phyloP scores from a whole-genome alignment of 352 stramenopile genomes.

The Pythium vanterpoolii region DNA sequence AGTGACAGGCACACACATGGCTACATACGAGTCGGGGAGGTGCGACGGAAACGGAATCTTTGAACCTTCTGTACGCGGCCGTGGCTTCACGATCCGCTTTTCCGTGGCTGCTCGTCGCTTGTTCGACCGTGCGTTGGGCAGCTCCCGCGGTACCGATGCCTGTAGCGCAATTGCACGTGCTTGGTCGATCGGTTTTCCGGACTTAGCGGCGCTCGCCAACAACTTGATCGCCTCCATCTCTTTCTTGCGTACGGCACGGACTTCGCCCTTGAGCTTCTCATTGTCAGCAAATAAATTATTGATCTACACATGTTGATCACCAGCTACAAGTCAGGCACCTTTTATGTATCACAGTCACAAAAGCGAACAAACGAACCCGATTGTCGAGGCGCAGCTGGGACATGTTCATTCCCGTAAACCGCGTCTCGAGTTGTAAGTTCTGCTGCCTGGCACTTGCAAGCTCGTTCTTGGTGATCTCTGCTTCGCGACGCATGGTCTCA shows the following conservation, averaged over 20 bases:
- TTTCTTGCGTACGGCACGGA: slow-evolving; percentile 31
- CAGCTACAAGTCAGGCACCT: not conserved
- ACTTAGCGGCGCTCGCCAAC: slow-evolving; percentile 31
- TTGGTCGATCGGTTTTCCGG: slow-evolving; percentile 12
- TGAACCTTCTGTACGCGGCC: slow-evolving; percentile 21
- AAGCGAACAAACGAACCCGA: slow-evolving; percentile 39
- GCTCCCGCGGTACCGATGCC: slow-evolving; percentile 1
- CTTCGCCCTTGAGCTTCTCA: slow-evolving; percentile 31
- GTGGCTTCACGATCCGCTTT: slow-evolving; percentile 12
- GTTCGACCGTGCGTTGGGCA: not conserved
- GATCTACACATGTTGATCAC: too few relatives aligned
- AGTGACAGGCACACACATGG: slow-evolving; percentile 26
- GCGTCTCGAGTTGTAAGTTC: slow-evolving; percentile 31
- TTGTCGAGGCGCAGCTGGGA: slow-evolving; percentile 39
- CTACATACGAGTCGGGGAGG: slow-evolving; percentile 13
- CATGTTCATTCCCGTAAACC: slow-evolving; percentile 32
- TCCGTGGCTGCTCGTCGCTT: slow-evolving; percentile 6
- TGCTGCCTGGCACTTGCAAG: slow-evolving; percentile 26
- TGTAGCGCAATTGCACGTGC: slow-evolving; percentile 8
- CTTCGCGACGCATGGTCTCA: slow-evolving; percentile 28
- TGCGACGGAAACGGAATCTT: slow-evolving; percentile 23
- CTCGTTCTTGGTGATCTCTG: slow-evolving; percentile 31
- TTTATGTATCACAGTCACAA: not conserved
- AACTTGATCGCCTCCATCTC: slow-evolving; percentile 46
- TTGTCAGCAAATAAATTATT: slow-evolving; percentile 47